Base-by-base conservation (phyloP, 139 green algal genomes). In the Micractinium conductrix region DNA sequence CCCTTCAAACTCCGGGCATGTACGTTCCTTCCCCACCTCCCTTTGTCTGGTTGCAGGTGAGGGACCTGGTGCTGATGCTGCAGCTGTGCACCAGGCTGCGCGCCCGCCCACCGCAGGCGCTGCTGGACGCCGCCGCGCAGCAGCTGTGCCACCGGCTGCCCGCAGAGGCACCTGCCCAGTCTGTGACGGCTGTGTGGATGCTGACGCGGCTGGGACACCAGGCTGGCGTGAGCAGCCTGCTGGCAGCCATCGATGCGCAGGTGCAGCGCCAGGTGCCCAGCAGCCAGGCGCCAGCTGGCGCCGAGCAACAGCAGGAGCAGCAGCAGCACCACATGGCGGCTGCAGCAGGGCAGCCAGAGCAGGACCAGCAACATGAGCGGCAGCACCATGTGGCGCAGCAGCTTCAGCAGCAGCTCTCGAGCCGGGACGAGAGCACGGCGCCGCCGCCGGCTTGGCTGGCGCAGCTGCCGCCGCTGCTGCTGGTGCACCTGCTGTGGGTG, bases 371-470 rank as follows among this genome's bases (percentile, higher is more conserved):
- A 9, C 16, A n/a, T 38, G 17, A 78, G 71, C 60, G 35, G 60
- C 60, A 68, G 60, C 26, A 37, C 9, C 24, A 33, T 8, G 26
- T 9, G 33, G 33, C 10, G 67, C 67, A 55, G 70, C 40, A 53
- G 40, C 40, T 28, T 12, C 26, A 30, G 70, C 70, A 2, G 73
- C 37, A 71, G 73, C 45, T n/a, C n/a, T n/a, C n/a, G n/a, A n/a
- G n/a, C n/a, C n/a, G n/a, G n/a, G n/a, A n/a, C n/a, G n/a, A n/a
- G n/a, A n/a, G n/a, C n/a, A n/a, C n/a, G 30, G 5, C 26, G 45
- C 24, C 55, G 21, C 53, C n/a, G 48, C 50, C 75, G 75, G 53
- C 75, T 33, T 85, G 80, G 80, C 80, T 85, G 37, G 50, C 65
- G 7, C 42, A 17, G 19, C 45, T 85, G 35, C 28, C 33, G 26